Base-by-base conservation (phyloP, 2,329 filamentous ascomycete genomes). In the Septoria linicola region DNA sequence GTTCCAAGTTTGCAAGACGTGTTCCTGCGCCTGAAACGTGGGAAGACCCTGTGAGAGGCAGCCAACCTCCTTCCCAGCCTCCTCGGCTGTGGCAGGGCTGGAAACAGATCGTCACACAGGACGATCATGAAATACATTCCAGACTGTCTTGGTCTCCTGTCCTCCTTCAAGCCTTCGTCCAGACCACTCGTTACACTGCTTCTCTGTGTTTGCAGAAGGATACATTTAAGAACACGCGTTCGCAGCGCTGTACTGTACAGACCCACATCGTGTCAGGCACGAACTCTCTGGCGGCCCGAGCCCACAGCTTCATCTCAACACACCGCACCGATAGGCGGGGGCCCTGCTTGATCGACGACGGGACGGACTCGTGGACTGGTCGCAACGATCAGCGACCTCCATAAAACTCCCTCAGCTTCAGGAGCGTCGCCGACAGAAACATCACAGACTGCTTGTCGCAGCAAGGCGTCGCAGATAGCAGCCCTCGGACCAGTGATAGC, bases 301-400 rank as follows among this genome's bases (percentile, higher is more conserved):
- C 34, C 34, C 34, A 36, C 32, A 7, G 8, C 32, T 16, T 35
- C 32, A 13, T 35, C 32, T 35, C 32, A 10, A n/a, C n/a, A n/a
- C n/a, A n/a, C n/a, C 32, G n/a, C 32, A 8, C 32, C 37, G 42
- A 45, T 45, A 36, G 42, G 42, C 31, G 20, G 42, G 13, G n/a
- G 8, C 17, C 32, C 42, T 37, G 31, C 21, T 23, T 14, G 42
- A 37, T 45, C 42, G 42, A 45, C 42, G 16, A 31, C 17, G 27
- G 20, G 17, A 42, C 16, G 14, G 27, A 19, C 25, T 32, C 11
- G 16, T 31, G 17, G 27, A 32, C 41, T 13, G 30, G 27, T 34
- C 41, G 20, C 41, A 44, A 44, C 41, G 41, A 44, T 20, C 27
- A 34, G 41, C 41, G 7, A 17, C 10, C 30, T 25, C 27, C 16